Conservation (phyloP, 257 asterid species). For the Linderniella brevidens region DNA sequence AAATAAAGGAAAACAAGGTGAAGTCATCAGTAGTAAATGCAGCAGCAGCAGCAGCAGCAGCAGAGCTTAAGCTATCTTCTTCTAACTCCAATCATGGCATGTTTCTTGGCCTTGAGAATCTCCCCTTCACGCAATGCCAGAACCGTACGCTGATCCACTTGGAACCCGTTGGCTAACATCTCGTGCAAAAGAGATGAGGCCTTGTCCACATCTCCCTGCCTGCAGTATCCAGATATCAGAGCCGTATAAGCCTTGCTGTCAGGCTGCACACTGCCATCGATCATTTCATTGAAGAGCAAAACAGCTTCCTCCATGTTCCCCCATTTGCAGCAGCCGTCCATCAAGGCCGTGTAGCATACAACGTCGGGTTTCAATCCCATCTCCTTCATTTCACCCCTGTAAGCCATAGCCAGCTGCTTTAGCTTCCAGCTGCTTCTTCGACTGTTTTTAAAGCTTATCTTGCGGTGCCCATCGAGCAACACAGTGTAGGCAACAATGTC, state of each 20-base stretch:
- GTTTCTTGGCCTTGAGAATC: neutral
- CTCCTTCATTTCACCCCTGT: constrained; percentile 33
- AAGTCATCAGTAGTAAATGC: too few relatives aligned
- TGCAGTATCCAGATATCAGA: constrained; percentile 54
- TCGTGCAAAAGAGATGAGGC: constrained; percentile 33
- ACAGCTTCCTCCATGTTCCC: constrained; percentile 45
- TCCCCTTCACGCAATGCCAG: constrained; percentile 18
- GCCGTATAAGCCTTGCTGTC: constrained; percentile 50
- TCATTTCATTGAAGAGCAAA: constrained; percentile 44
- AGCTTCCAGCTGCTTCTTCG: constrained; percentile 12
- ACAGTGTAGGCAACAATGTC: constrained; percentile 61
- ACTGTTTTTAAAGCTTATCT: constrained; percentile 16
- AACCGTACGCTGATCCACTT: constrained; percentile 26
- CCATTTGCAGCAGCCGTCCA: constrained; percentile 57
- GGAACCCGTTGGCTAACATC: constrained; percentile 40
- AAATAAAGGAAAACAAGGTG: too few relatives aligned
- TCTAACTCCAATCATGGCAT: too few relatives aligned
- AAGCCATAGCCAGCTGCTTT: constrained; percentile 11
- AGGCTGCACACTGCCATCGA: constrained; percentile 47
- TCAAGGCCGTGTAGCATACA: constrained; percentile 50
- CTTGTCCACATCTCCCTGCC: constrained; percentile 31
- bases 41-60: too few relatives aligned
- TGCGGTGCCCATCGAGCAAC: constrained; percentile 46
- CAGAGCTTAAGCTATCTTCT: too few relatives aligned
- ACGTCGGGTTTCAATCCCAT: constrained; percentile 41